Percentiles rank a stretch among this genome's conserved stretches.
phyloP scores from a whole-genome alignment of 192 early-diverging fungal species.

The Mortierella antarctica region DNA sequence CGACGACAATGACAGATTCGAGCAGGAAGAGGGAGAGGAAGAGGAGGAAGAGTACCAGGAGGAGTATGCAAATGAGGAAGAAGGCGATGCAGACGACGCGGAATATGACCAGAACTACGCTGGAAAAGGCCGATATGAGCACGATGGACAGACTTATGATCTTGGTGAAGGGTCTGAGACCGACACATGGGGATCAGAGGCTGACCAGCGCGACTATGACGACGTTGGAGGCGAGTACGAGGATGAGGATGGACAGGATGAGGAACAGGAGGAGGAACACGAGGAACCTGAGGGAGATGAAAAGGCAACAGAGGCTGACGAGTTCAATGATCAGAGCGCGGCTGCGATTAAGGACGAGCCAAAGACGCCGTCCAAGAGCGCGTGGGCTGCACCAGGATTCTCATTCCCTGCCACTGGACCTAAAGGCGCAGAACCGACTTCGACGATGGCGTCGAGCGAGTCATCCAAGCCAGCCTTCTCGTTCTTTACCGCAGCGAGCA shows the following conservation, averaged over 20 bases:
- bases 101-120: slow-evolving; percentile 13
- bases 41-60: slow-evolving; percentile 6
- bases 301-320: not conserved
- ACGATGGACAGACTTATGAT: slow-evolving; percentile 40
- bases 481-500: slow-evolving; percentile 21
- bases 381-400: slow-evolving; percentile 32
- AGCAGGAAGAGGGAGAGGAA: slow-evolving; percentile 18
- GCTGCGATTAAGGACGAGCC: not conserved
- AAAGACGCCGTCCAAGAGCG: slow-evolving; percentile 10
- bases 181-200: slow-evolving; percentile 46
- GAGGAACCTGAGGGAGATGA: slow-evolving; percentile 3
- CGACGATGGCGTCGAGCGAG: no score
- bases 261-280: slow-evolving; percentile 18
- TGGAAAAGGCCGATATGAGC: slow-evolving; percentile 18
- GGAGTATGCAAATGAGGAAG: slow-evolving; percentile 9
- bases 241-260: slow-evolving; percentile 16
- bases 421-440: not conserved
- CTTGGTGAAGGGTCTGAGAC: slow-evolving; percentile 34
- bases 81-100: slow-evolving; percentile 9
- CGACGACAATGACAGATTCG: not conserved
- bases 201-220: slow-evolving; percentile 44
- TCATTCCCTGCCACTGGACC: slow-evolving; percentile 18
- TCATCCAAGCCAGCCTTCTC: slow-evolving; percentile 10
- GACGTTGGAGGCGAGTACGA: slow-evolving; percentile 22
- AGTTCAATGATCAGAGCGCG: not conserved